phyloP scores from a whole-genome alignment of 139 green algal genomes.

The Tetradesmus lagerheimii region DNA sequence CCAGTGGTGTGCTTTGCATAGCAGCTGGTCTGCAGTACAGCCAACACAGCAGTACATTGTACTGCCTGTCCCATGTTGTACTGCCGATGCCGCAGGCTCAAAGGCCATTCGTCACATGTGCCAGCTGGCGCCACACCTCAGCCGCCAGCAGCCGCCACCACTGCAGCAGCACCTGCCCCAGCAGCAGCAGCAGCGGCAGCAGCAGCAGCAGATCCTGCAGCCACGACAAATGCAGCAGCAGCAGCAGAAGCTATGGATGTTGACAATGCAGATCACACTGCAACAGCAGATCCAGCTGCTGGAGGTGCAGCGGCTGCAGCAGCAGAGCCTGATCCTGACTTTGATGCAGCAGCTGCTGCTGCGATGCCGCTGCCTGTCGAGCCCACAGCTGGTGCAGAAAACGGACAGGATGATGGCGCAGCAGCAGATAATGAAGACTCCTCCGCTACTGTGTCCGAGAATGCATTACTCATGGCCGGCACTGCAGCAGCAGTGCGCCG shows the following conservation, averaged over 20 bases:
- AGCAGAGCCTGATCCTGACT: not conserved
- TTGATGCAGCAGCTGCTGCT: not conserved
- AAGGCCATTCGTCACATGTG: not conserved
- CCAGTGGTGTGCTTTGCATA: not conserved
- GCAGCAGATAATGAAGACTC: not conserved
- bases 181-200: not conserved
- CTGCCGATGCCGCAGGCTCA: not conserved
- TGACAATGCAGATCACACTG: not conserved
- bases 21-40: not conserved
- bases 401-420: not conserved
- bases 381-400: not conserved
- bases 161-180: not conserved
- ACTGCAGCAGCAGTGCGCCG: conserved; percentile 1
- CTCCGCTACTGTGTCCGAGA: not conserved
- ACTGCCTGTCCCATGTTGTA: not conserved
- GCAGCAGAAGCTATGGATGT: not conserved
- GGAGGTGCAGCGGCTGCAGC: not conserved
- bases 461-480: not conserved
- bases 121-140: not conserved
- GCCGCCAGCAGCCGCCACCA: not conserved
- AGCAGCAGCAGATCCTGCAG: not conserved
- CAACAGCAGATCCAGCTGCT: not conserved
- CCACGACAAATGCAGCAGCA: not conserved
- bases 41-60: not conserved
- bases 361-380: not conserved